Evolutionary conservation across 2,329 filamentous ascomycete species (phyloP).

Genomic region (Trichoderma aggressivum): DNA sequence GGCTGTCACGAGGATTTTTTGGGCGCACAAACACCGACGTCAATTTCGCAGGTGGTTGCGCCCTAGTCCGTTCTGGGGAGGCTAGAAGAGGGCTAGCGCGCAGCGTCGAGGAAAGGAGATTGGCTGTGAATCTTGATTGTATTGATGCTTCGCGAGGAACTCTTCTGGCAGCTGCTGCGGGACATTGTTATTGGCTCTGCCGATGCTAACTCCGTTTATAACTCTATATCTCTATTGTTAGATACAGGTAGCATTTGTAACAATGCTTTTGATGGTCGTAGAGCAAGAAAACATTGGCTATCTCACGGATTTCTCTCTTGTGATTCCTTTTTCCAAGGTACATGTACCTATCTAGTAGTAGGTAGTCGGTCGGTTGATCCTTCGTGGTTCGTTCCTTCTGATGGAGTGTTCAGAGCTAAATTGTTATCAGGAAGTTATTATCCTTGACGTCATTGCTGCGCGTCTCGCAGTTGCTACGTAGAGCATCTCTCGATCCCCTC

Average conservation of each 20-base stretch:
- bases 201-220: background rate
- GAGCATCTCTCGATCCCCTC: background rate
- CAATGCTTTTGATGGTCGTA: background rate
- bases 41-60: background rate
- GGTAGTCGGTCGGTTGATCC: background rate
- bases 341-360: too few species aligned
- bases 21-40: conserved; percentile 10
- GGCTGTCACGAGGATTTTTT: conserved; percentile 14
- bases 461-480: background rate
- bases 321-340: too few species aligned
- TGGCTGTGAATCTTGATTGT: background rate
- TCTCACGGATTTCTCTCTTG: too few species aligned
- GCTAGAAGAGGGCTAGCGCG: background rate
- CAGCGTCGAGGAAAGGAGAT: background rate
- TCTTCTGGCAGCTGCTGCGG: background rate
- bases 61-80: background rate
- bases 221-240: background rate
- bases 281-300: background rate
- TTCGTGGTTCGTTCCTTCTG: background rate
- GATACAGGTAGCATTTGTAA: background rate
- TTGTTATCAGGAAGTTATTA: background rate
- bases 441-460: background rate
- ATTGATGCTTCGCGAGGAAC: background rate
- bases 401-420: background rate
- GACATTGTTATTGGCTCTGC: background rate